Evolutionary conservation across 1,284 basidiomycete species (phyloP), one percentile per base, ranked within the genome.

Genomic region (Mycosarcoma mackinlayi): DNA sequence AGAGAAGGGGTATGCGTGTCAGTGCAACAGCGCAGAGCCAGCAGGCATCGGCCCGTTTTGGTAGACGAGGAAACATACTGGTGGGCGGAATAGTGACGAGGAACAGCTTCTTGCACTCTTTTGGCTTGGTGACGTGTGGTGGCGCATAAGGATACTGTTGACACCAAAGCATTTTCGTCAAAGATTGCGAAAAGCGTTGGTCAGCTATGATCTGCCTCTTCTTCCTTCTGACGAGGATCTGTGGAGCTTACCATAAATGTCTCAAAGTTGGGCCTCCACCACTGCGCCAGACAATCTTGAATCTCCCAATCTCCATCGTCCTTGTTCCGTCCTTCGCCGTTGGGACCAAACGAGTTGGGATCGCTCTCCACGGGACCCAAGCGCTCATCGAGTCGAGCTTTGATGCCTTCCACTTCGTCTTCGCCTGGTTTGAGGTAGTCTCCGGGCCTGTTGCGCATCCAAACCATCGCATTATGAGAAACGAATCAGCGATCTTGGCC

Each of bases 231-330:
- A 3, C 4, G 6, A 21, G n/a, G 3, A 5, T 16, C 34, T 18
- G n/a, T 7, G 7, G 27, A 24, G 85, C 91, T 80, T 78, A 95
- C 94, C 90, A 96, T 94, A 84, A 98, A 98, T 0, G 93, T 94
- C 85, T 98, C 95, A 79, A 96, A 98, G 80, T 94, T 94, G 0
- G 95, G 95, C 57, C 95, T 86, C 90, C 92, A 98, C 94, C 95
- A 98, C 80, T 94, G 92, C 0, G 93, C 92, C 28, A 98, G 86
- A 76, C 93, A 94, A 74, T 96, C 93, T 2, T 91, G 91, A 51
- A 98, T 93, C 83, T 93, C 91, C 95, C 95, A 98, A 37, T 93
- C 92, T 47, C 91, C 91, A 75, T 72, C 69, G 6, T 64, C 91
- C 89, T 44, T 90, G 86, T 7, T 90, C 89, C 73, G 91, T 88